These are phyloP conservation scores for Yamadazyma philogaea DNA, from an alignment of 805 yeast species.

Conservation along the genomic window DNA sequence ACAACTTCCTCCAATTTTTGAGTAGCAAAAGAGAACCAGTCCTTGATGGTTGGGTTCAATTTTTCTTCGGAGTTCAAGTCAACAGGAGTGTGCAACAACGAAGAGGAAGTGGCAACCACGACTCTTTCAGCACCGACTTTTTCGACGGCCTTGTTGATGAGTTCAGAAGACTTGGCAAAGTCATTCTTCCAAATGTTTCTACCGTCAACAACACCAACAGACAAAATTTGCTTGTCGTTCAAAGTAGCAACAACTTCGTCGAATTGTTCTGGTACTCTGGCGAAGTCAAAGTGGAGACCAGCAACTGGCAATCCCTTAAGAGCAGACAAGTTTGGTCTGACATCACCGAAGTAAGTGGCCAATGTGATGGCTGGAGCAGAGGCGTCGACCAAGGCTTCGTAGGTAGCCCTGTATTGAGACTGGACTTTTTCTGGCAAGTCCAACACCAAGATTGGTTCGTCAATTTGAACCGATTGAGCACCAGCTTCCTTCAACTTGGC, in stretches of 20 bases:
- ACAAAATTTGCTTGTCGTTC: constrained; percentile 69
- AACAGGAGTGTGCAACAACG: constrained; percentile 97
- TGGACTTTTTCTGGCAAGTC: constrained; percentile 84
- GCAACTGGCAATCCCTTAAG: constrained; percentile 88
- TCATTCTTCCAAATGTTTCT: constrained; percentile 99
- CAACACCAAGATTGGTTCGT: constrained; percentile 94
- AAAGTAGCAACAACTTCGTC: constrained; percentile 73
- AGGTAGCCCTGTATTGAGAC: constrained; percentile 87
- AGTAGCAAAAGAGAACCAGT: constrained; percentile 98
- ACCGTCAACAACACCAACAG: constrained; percentile 98
- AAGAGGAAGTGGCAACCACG: constrained; percentile 91
- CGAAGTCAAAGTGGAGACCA: constrained; percentile 95
- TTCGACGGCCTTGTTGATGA: constrained; percentile 78
- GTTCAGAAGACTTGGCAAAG: constrained; percentile 78
- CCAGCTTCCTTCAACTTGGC: constrained; percentile 89
- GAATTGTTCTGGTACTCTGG: constrained; percentile 94
- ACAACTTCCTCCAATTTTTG: constrained; percentile 94
- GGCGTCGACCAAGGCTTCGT: constrained; percentile 65
- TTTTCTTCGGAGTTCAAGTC: constrained; percentile 90
- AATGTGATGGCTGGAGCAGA: constrained; percentile 73
- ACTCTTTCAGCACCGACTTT: constrained; percentile 86
- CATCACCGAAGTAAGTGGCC: constrained; percentile 97
- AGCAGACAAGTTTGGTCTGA: constrained; percentile 90
- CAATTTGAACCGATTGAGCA: constrained; percentile 92
- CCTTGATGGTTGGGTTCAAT: constrained; percentile 86